A percentile compares a stretch with the other conserved stretches of the same genome.
Conservation (phyloP, 345 rosid species). For the Turritis glabra region DNA sequence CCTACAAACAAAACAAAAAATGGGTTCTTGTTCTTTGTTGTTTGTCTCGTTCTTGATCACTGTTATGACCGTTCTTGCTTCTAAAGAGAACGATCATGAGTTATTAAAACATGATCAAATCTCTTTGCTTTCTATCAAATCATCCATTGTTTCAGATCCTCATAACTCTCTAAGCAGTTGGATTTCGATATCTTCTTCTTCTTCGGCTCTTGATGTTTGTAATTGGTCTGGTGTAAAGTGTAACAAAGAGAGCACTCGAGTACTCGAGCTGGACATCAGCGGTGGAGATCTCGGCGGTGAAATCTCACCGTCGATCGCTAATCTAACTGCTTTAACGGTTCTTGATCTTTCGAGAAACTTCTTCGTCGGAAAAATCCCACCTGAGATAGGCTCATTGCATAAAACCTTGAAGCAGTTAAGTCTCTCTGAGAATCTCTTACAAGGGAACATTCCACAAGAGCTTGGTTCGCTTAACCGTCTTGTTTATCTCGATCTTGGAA, state of each 20-base stretch:
- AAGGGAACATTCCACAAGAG: constrained; percentile 61
- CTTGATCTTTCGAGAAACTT: constrained; percentile 80
- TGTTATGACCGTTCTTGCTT: constrained; percentile 33
- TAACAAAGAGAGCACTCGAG: constrained; percentile 47
- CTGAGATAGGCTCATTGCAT: constrained; percentile 54
- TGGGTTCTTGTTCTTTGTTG: constrained; percentile 46
- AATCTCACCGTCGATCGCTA: constrained; percentile 62
- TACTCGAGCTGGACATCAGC: constrained; percentile 59
- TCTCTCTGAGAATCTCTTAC: constrained; percentile 65
- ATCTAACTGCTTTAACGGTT: constrained; percentile 59
- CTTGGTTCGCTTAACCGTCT: constrained; percentile 53
- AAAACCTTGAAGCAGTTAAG: constrained; percentile 55
- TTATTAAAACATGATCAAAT: constrained; percentile 40
- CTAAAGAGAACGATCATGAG: constrained; percentile 30
- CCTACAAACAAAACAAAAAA: constrained; percentile 21
- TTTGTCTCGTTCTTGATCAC: constrained; percentile 37
- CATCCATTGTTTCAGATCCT: constrained; percentile 56
- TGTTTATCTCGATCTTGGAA: constrained; percentile 62
- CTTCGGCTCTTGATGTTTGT: constrained; percentile 49
- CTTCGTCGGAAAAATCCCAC: constrained; percentile 66
- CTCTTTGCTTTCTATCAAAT: constrained; percentile 63
- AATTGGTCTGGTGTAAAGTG: constrained; percentile 76
- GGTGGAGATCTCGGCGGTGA: constrained; percentile 58
- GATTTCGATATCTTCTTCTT: constrained; percentile 36
- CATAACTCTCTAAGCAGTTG: constrained; percentile 50